Evolutionary conservation across 1,139 yeast genomes (phyloP), one percentile per base, ranked within the genome.

Genomic region (Insectozyma bohioensis): DNA sequence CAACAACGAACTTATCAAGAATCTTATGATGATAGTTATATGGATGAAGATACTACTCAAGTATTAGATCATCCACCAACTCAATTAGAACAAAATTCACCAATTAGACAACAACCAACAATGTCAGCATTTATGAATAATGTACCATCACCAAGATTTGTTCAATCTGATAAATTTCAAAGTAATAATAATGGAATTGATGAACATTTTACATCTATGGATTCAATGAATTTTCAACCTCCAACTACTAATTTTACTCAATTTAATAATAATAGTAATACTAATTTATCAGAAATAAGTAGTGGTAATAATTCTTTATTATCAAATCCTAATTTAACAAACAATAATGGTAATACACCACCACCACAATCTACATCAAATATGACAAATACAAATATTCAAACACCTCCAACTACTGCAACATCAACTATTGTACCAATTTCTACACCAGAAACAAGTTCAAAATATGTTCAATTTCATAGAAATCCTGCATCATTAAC

Each of bases 401-500:
- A 35, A 26, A 33, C 37, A 8, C 35, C 31, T 10, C 23, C 30
- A 12, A 32, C 37, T 7, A 28, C 28, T 20, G 31, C 39, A 10
- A 6, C 34, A 25, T 17, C 31, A 25, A 12, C 37, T 30, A 17
- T 29, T 19, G 10, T 36, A 33, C 11, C 33, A 22, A 28, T 30
- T 24, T n/a, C 43, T 30, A 24, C 31, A 30, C 11, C 34, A 29
- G 7, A 33, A 24, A 19, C 34, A 30, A 27, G 15, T 19, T 12
- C 53, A 20, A 68, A 67, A 41, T 81, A 82, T 47, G 87, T 84
- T 36, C 75, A 79, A 51, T 85, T 90, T 60, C 90, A 84, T 50
- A 78, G 97, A 45, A 88, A 85, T 49, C 97, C 97, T 0, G 94
- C 85, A 43, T 66, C 74, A 48, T 66, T 84, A 49, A 72, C 78